Percentiles rank a stretch among this genome's conserved stretches.
Evolutionary conservation across 306 rosid genomes (phyloP).

Genomic region (Castanopsis chinensis): DNA sequence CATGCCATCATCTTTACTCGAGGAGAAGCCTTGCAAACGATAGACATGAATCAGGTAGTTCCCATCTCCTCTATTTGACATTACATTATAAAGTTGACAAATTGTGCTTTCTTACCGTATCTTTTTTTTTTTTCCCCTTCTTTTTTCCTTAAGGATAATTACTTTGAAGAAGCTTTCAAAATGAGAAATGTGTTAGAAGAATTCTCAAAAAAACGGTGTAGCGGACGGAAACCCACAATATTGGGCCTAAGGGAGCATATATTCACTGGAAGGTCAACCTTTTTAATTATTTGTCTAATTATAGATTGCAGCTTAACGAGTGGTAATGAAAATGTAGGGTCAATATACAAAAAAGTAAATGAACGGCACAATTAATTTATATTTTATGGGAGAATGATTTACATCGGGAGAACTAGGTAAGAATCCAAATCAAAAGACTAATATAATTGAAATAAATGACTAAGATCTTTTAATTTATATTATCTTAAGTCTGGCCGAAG

Average conservation of each 20-base stretch:
- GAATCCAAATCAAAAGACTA: too few species aligned
- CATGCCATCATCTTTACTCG: slow-evolving; percentile 98
- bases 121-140: background rate
- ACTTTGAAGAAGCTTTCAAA: slow-evolving; percentile 97
- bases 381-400: too few species aligned
- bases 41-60: slow-evolving; percentile 96
- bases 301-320: slow-evolving; percentile 16
- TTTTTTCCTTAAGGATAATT: slow-evolving; percentile 57
- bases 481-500: too few species aligned
- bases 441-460: too few species aligned
- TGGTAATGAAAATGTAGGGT: background rate
- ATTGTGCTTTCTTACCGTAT: slow-evolving; percentile 1
- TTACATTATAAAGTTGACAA: background rate
- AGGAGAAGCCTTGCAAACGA: slow-evolving; percentile 95
- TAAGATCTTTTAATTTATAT: too few species aligned
- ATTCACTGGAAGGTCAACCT: slow-evolving; percentile 87
- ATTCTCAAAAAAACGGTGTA: slow-evolving; percentile 49
- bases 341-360: too few species aligned
- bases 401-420: too few species aligned
- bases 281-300: background rate
- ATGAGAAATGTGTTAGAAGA: slow-evolving; percentile 93
- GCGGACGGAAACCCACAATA: slow-evolving; percentile 71
- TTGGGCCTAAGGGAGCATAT: slow-evolving; percentile 97
- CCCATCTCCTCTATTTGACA: slow-evolving; percentile 13
- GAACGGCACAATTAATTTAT: too few species aligned